Evolutionary conservation across 352 stramenopile genomes (phyloP).

Genomic region (Aphanomyces astaci): DNA sequence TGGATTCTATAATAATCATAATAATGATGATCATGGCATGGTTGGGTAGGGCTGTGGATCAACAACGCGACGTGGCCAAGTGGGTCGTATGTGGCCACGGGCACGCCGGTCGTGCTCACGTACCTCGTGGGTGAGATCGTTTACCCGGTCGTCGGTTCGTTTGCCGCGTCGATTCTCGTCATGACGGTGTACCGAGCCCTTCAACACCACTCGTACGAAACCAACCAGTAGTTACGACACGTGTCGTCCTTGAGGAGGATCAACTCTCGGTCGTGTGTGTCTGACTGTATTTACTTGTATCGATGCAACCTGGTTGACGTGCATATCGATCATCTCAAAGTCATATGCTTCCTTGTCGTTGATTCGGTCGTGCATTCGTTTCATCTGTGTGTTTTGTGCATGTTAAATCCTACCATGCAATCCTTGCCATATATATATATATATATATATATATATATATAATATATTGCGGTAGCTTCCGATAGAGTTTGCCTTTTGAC

Average conservation of each 20-base stretch:
- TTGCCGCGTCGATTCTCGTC: not conserved
- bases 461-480: too few relatives aligned
- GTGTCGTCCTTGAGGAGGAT: too few relatives aligned
- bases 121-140: not conserved
- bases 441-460: too few relatives aligned
- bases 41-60: not conserved
- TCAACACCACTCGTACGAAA: not conserved
- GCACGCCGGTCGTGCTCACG: not conserved
- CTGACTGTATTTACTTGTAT: too few relatives aligned
- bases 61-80: conserved; percentile 16
- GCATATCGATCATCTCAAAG: too few relatives aligned
- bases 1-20: not conserved
- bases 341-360: too few relatives aligned
- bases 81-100: not conserved
- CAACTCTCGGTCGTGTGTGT: too few relatives aligned
- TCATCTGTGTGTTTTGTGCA: too few relatives aligned
- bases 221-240: not conserved
- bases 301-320: too few relatives aligned
- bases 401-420: too few relatives aligned
- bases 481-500: not conserved
- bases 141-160: not conserved
- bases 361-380: too few relatives aligned
- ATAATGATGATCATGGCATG: not conserved
- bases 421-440: too few relatives aligned
- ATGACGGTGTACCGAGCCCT: not conserved